Evolutionary conservation across 1,139 yeast genomes (phyloP), one percentile per base, ranked within the genome.

Genomic region (Meyerozyma sp.): DNA sequence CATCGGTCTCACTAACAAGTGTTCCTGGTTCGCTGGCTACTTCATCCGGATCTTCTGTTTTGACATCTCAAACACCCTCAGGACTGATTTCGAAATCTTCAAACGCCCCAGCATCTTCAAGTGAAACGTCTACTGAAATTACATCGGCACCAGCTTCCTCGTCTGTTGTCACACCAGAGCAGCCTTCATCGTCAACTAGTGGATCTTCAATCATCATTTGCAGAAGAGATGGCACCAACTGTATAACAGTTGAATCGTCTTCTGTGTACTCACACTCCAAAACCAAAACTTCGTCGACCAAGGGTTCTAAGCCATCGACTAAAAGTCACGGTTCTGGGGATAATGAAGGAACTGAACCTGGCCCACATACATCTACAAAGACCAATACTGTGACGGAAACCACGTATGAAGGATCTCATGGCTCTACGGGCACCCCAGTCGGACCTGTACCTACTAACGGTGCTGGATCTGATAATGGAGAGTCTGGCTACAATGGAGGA

Each of bases 171-270:
- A 27, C 29, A 11, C 29, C 29, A 27, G 11, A 27, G 4, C 29
- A 27, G 29, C 29, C 29, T 27, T 27, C 29, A 11, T 32, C 35
- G 13, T n/a, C 35, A 8, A 14, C 35, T 14, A 32, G 35, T 32
- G 35, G 35, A n/a, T 32, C 35, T 32, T 32, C 35, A 14, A 32
- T 32, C 9, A 32, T 32, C n/a, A 32, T 32, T 14, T 32, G 35
- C 35, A 32, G 35, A 14, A 32, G 35, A 32, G 35, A 32, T 32
- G 35, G 35, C 35, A 10, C 35, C 18, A 32, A 32, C 18, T 32
- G 35, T 32, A 32, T 32, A n/a, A 32, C 35, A 2, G 35, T 32
- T 32, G 35, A n/a, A n/a, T 32, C 35, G 9, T 32, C 35, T n/a
- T 32, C 35, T 4, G 18, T 32, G 3, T 32, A 32, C 35, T 27